Evolutionary conservation across 257 asterid species (phyloP).

Genomic region (Solanum arcanum): DNA sequence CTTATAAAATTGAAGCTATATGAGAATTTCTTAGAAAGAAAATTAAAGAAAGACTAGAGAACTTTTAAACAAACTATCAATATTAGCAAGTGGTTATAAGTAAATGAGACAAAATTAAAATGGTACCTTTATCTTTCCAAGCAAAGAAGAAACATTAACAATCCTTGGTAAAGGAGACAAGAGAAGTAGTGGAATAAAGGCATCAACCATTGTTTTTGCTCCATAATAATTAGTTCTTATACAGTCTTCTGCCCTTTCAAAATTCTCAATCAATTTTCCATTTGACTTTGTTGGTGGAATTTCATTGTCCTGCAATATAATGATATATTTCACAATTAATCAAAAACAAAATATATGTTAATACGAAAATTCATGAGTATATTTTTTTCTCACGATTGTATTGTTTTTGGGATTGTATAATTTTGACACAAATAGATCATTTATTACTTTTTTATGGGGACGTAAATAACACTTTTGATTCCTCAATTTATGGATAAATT

Average conservation of each 20-base stretch:
- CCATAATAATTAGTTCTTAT: constrained; percentile 11
- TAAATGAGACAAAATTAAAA: not conserved
- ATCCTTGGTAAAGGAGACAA: constrained; percentile 10
- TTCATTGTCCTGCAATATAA: constrained; percentile 10
- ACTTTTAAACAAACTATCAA: not conserved
- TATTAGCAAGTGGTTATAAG: not conserved
- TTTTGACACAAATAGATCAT: not conserved
- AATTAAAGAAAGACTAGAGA: not conserved
- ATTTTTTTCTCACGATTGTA: not conserved
- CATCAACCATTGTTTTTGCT: constrained; percentile 12
- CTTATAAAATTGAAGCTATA: no score
- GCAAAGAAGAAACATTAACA: constrained; percentile 14
- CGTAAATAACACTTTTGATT: not conserved
- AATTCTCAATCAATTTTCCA: constrained; percentile 5
- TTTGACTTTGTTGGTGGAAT: not conserved
- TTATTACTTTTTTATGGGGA: not conserved
- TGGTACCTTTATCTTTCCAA: constrained; percentile 9
- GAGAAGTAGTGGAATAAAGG: constrained; percentile 12
- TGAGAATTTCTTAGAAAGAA: no score
- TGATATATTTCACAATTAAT: not conserved
- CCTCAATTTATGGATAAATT: not conserved
- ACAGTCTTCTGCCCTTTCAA: constrained; percentile 9
- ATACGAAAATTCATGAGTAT: not conserved
- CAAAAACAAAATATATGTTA: not conserved
- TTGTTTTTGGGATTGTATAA: not conserved